Evolutionary conservation across 2,329 filamentous ascomycete species (phyloP), one percentile per base, ranked within the genome.

Genomic region (Scedosporium apiospermum): DNA sequence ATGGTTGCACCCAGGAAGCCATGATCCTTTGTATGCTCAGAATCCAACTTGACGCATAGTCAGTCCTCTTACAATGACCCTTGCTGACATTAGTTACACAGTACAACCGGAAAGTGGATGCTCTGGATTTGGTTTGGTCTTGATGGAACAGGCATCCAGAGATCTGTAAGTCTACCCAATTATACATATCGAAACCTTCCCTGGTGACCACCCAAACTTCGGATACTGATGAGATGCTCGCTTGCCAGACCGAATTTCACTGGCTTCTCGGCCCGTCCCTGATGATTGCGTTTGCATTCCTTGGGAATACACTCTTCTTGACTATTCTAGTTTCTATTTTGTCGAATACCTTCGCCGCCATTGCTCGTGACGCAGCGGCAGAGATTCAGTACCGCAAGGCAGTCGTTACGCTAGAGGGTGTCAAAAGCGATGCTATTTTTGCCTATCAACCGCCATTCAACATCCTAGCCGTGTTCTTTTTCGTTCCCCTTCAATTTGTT

Each of bases 41-140:
- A 27, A 49, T 49, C 58, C 23, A 5, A 44, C 9, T 61, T 61
- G 76, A 82, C 60, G 74, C 67, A 78, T 72, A 6, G 10, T 21
- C 30, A 23, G 23, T 23, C 30, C 30, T 5, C 6, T 58, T 34
- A 23, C 6, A 34, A n/a, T 58, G 34, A 38, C 10, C 16, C 23
- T 16, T 41, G 41, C 61, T 62, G 55, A 63, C 60, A 7, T 27
- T 6, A 2, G 26, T 7, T 42, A 23, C 6, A 18, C 57, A 82
- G 80, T 4, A 90, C 87, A 1, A 92, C 95, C 65, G 86, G 86
- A 55, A 92, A 93, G 73, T 96, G 91, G 91, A 93, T 96, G 90
- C 82, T 95, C 1, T 95, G 89, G 82, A 93, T 96, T 66, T 96
- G 91, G 91, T 95, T 96, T 70, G 91, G 91, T 2, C 82, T 96